phyloP scores from a whole-genome alignment of 2,329 filamentous ascomycete genomes.

The Cercospora zeina region DNA sequence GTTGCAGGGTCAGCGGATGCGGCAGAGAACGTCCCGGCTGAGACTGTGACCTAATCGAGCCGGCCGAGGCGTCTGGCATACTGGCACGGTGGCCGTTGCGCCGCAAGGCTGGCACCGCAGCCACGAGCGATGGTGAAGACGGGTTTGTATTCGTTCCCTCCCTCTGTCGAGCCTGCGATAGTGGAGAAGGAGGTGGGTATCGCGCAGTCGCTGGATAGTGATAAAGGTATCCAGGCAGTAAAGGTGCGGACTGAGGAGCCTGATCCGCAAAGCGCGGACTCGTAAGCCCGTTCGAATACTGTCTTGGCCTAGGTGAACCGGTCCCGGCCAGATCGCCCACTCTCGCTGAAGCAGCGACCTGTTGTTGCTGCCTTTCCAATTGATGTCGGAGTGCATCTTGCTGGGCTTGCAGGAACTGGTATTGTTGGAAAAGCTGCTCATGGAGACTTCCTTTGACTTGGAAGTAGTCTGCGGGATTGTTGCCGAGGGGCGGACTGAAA shows the following conservation, averaged over 20 bases:
- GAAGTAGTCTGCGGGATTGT: slow-evolving; percentile 48
- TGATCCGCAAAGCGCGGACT: slow-evolving; percentile 37
- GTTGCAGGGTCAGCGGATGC: slow-evolving; percentile 44
- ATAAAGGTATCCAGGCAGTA: slow-evolving; percentile 49
- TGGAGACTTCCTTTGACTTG: slow-evolving; percentile 47
- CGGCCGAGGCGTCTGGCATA: slow-evolving; percentile 45
- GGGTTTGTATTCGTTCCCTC: slow-evolving; percentile 52
- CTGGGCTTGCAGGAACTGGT: slow-evolving; percentile 42
- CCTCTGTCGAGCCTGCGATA: slow-evolving; percentile 43
- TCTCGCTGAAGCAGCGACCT: slow-evolving; percentile 40
- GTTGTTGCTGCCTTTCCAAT: slow-evolving; percentile 47
- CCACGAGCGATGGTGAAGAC: slow-evolving; percentile 50
- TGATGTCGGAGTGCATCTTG: slow-evolving; percentile 45
- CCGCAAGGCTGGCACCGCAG: slow-evolving; percentile 47
- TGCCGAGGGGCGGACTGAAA: slow-evolving; percentile 47
- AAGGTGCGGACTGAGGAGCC: slow-evolving; percentile 40
- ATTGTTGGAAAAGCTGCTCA: slow-evolving; percentile 53
- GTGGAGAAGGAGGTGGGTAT: slow-evolving; percentile 44
- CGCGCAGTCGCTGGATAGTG: slow-evolving; percentile 49
- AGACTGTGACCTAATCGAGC: slow-evolving; percentile 51
- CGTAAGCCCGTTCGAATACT: slow-evolving; percentile 36
- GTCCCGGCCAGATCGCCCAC: slow-evolving; percentile 41
- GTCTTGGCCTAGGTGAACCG: slow-evolving; percentile 44
- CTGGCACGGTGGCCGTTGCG: slow-evolving; percentile 47
- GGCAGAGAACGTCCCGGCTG: slow-evolving; percentile 50